A percentile compares a stretch with the other conserved stretches of the same genome.
phyloP scores from a whole-genome alignment of 208 protist genomes.

The Borovskyia barvae region DNA sequence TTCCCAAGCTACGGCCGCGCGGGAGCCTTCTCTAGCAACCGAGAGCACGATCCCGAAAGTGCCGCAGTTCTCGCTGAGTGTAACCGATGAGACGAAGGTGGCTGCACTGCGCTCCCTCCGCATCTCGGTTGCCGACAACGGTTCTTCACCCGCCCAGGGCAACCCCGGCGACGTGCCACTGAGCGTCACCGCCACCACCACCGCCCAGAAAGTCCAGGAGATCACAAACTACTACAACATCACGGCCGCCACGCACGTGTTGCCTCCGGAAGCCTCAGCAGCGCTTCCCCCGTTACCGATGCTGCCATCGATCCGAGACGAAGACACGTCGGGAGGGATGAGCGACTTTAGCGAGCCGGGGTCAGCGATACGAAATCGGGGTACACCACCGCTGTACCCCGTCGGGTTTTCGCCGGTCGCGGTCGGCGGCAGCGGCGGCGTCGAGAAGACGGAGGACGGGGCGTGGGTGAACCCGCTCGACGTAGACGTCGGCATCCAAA shows the following conservation, averaged over 20 bases:
- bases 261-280: constrained; percentile 15
- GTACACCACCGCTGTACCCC: constrained; percentile 1
- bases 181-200: constrained; percentile 12
- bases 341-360: constrained; percentile 11
- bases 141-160: constrained; percentile 9
- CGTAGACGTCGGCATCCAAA: constrained; percentile 12
- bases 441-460: not conserved
- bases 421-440: not conserved
- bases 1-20: constrained; percentile 7
- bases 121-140: constrained; percentile 20
- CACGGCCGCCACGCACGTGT: constrained; percentile 17
- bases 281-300: constrained; percentile 22
- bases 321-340: constrained; percentile 5
- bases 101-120: constrained; percentile 13
- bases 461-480: constrained; percentile 15
- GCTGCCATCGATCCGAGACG: constrained; percentile 4
- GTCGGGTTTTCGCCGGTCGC: not conserved
- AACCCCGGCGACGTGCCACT: constrained; percentile 10
- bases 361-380: not conserved
- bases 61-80: constrained; percentile 12
- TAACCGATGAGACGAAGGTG: constrained; percentile 10
- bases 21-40: not conserved
- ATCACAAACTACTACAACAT: constrained; percentile 23
- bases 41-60: not conserved
- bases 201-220: constrained; percentile 20